Evolutionary conservation across 306 rosid species (phyloP).

Genomic region (Ceratonia siliqua): DNA sequence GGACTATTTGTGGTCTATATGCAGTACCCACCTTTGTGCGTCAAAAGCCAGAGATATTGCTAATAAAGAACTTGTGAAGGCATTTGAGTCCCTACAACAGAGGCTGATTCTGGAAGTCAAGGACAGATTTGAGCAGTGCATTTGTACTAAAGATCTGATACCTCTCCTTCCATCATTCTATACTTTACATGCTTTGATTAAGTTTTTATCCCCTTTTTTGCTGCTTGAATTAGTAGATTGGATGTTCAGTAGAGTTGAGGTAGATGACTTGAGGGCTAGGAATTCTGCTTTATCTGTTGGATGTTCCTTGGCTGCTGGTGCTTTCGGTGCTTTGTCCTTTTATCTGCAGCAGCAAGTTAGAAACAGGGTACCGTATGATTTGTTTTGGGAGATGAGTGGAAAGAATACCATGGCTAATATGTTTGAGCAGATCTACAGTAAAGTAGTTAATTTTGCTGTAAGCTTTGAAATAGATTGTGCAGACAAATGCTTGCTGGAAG

Average conservation of each 20-base stretch:
- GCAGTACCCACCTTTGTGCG: conserved; percentile 37
- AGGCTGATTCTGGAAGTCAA: conserved; percentile 55
- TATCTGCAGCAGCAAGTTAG: conserved; percentile 57
- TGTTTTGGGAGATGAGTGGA: conserved; percentile 63
- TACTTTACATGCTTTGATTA: conserved; percentile 55
- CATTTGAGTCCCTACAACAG: conserved; percentile 50
- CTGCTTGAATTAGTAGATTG: conserved; percentile 80
- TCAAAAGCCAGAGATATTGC: conserved; percentile 39
- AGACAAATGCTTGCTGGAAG: conserved; percentile 75
- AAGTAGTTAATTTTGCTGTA: conserved; percentile 46
- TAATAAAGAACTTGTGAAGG: conserved; percentile 45
- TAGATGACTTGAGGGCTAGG: conserved; percentile 41
- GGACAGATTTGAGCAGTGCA: conserved; percentile 48
- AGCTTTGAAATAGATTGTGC: conserved; percentile 54
- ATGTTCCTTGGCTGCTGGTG: conserved; percentile 68
- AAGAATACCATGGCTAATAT: conserved; percentile 36
- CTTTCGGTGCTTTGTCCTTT: conserved; percentile 60
- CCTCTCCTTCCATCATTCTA: conserved; percentile 50
- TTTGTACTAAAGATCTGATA: conserved; percentile 41
- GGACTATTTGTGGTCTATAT: conserved; percentile 52
- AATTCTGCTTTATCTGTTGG: conserved; percentile 58
- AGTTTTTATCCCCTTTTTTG: conserved; percentile 69
- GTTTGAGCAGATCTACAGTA: conserved; percentile 65
- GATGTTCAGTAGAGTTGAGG: conserved; percentile 57
- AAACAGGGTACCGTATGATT: conserved; percentile 51